Evolutionary conservation across 1,284 basidiomycete species (phyloP), one percentile per base, ranked within the genome.

Genomic region (Fomes fomentarius): DNA sequence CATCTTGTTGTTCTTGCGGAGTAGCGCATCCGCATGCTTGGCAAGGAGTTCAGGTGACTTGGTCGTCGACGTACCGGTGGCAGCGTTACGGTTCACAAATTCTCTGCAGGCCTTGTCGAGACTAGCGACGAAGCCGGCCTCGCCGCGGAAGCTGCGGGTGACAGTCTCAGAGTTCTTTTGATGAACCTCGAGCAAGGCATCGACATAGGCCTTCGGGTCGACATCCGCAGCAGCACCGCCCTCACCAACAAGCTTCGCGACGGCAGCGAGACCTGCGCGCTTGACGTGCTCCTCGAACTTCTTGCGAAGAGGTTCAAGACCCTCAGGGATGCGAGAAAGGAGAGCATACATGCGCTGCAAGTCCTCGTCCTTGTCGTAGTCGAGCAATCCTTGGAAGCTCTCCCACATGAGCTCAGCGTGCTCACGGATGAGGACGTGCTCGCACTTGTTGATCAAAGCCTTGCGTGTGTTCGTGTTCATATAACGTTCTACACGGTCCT

Each of bases 231-330:
- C 78, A n/a, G 83, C 80, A 22, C 79, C 82, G 45, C 82, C 87
- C 33, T 87, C 86, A 34, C 85, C 89, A 3, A 87, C 83, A 12
- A 96, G 80, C 69, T 93, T 95, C 51, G 89, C 85, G 24, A 99
- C 89, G 0, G 94, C 91, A 10, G 83, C 81, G 53, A 95, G 73
- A 48, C 97, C 97, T 7, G 91, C 87, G 57, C 85, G 84, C 80
- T 97, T 98, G 71, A 98, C 95, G 68, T 98, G 94, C 57, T 85
- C 86, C 74, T 98, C 96, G 71, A 99, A 99, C 68, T 89, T 89
- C 77, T 90, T 91, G 65, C 95, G 85, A 58, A 98, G 74, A 2
- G 95, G 95, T 69, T 98, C 94, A 40, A 99, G 80, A 38, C 95
- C 96, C 62, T 94, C 91, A 1, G 86, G 83, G 42, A 98, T 96